Base-by-base conservation (phyloP, 768 basidiomycete species). In the Tricholoma bakamatsutake region DNA sequence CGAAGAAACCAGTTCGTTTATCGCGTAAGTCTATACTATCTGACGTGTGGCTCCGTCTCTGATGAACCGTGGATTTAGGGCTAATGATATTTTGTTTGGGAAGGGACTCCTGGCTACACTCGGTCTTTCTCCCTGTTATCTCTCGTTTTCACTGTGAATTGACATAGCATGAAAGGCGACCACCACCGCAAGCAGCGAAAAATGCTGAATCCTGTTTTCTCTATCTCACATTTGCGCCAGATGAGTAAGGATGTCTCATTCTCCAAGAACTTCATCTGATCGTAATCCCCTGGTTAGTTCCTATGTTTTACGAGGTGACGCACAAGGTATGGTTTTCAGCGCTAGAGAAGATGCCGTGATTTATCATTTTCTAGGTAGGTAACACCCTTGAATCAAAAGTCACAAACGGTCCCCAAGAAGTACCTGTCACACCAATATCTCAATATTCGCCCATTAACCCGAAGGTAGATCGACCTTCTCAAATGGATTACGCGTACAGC, bases 181-280 rank as follows among this genome's bases (percentile, higher is more conserved):
- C 50, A 52, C 17, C 64, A 65, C 48, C 58, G 54, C 31, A 64
- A 49, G 39, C 73, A 74, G 52, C 60, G 73, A 18, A 73, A 72
- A 55, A 63, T 76, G 61, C 51, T 76, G n/a, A 72, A 71, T 57
- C 73, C 73, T 1, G 69, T 71, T 2, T 76, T 76, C 52, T 73
- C 73, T 10, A 65, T 62, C 18, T 62, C 64, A 0, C 70, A 73
- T 47, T 64, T 76, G 66, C 68, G 71, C 4, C 62, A 66, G 24
- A 57, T 66, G 57, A 43, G 62, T 62, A 39, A 33, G 58, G 5
- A 1, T 17, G 15, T 43, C 5, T n/a, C 15, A 5, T 21, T 18
- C 5, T 5, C 27, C 4, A 30, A 27, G n/a, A 31, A n/a, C n/a
- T n/a, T 3, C 34, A 24, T 21, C 13, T 21, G 17, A 47, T 24